These are phyloP conservation scores for Senecio squalidus DNA, from an alignment of 140 eudicot species.

Conservation along the genomic window DNA sequence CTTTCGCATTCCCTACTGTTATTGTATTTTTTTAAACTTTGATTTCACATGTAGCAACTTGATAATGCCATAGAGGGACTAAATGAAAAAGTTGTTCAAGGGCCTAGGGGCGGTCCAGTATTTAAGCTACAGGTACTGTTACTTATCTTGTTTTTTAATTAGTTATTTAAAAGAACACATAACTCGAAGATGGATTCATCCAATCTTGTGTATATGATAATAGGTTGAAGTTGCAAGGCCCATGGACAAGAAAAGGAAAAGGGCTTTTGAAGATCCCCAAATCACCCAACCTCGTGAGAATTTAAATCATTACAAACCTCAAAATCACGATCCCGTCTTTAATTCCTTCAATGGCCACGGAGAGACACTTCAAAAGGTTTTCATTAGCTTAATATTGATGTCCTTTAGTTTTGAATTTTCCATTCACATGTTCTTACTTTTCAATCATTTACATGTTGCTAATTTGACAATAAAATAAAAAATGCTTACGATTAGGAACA, in stretches of 20 bases:
- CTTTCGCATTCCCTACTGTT: neutral
- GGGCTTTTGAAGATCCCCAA: conserved; percentile 52
- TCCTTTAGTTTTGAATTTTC: neutral
- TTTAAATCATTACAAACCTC: conserved; percentile 30
- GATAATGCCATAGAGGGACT: conserved; percentile 57
- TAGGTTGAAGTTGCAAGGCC: conserved; percentile 96
- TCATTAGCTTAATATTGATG: conserved; percentile 5
- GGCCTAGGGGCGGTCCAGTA: conserved; percentile 56
- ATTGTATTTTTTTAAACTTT: conserved; percentile 9
- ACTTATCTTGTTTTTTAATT: neutral
- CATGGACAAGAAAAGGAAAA: conserved; percentile 65
- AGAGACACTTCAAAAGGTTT: conserved; percentile 35
- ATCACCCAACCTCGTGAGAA: conserved; percentile 34
- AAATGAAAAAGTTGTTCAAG: conserved; percentile 55
- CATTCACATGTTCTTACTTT: neutral
- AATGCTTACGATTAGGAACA: conserved; percentile 40
- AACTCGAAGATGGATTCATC: neutral
- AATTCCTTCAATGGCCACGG: conserved; percentile 25
- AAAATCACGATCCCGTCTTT: conserved; percentile 23
- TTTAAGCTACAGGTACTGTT: conserved; percentile 50
- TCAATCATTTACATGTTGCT: too few species aligned
- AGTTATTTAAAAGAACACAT: neutral
- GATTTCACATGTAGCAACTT: conserved; percentile 53
- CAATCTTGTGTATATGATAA: conserved; percentile 13
- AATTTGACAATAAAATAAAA: too few species aligned